phyloP scores from a whole-genome alignment of 2,329 filamentous ascomycete species.

The Talaromyces sp. region DNA sequence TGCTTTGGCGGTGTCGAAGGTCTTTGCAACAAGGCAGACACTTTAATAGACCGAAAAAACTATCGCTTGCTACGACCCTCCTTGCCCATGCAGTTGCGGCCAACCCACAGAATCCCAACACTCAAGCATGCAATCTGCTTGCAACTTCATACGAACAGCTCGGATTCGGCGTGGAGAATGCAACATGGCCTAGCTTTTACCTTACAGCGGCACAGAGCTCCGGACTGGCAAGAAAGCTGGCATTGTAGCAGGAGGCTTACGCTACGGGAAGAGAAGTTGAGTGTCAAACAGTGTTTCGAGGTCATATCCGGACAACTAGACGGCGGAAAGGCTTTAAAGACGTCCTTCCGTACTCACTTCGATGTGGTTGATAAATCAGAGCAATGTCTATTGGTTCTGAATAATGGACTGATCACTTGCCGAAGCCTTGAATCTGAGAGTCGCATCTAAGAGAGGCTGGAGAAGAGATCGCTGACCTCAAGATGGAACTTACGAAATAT shows the following conservation, averaged over 20 bases:
- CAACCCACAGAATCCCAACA: background rate
- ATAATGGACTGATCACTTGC: background rate
- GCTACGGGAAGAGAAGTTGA: background rate
- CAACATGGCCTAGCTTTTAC: background rate
- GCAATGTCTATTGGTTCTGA: background rate
- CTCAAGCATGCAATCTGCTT: background rate
- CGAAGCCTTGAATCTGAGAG: background rate
- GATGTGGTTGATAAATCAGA: background rate
- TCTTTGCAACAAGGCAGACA: background rate
- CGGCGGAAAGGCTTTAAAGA: background rate
- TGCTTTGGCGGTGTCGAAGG: background rate
- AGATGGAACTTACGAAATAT: background rate
- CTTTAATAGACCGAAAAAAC: background rate
- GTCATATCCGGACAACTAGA: background rate
- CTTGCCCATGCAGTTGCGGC: background rate
- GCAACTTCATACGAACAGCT: background rate
- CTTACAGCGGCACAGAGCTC: background rate
- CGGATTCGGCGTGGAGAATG: background rate
- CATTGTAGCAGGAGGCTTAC: background rate
- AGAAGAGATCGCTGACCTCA: background rate
- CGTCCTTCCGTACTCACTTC: background rate
- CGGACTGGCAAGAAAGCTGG: background rate
- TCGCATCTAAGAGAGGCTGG: background rate
- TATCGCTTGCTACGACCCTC: background rate
- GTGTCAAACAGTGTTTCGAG: background rate